These are phyloP conservation scores for Aphanomyces stellatus DNA, from an alignment of 352 stramenopile genomes.

Conservation along the genomic window DNA sequence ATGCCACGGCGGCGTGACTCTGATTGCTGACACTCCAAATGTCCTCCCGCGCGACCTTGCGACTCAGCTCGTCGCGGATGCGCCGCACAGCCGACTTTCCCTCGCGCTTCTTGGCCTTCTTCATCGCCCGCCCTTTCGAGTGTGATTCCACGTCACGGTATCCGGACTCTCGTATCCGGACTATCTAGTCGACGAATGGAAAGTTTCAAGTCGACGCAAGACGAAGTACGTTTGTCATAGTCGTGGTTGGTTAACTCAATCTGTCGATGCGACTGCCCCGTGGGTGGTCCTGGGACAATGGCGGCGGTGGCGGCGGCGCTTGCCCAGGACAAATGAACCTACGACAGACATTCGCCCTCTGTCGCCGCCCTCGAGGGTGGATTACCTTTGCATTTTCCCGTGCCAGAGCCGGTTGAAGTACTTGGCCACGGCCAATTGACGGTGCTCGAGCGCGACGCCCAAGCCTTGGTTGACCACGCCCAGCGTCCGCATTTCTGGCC, in stretches of 20 bases:
- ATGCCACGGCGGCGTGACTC: not conserved
- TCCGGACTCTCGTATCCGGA: too few relatives aligned
- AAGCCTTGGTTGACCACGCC: not conserved
- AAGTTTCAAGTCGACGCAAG: too few relatives aligned
- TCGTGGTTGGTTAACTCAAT: too few relatives aligned
- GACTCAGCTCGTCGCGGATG: slow-evolving; percentile 9
- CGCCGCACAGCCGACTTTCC: slow-evolving; percentile 13
- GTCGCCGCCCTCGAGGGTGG: too few relatives aligned
- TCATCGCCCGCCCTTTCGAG: not conserved
- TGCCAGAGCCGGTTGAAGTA: slow-evolving; percentile 5
- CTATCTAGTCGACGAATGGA: too few relatives aligned
- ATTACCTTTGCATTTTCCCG: slow-evolving; percentile 6
- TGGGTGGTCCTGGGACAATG: too few relatives aligned
- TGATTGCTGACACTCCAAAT: not conserved
- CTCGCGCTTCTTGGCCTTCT: not conserved
- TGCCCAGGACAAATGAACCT: too few relatives aligned
- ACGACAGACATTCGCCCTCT: too few relatives aligned
- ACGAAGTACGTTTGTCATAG: too few relatives aligned
- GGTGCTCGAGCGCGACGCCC: not conserved
- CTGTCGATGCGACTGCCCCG: too few relatives aligned
- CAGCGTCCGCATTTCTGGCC: not conserved
- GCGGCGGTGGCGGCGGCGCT: too few relatives aligned
- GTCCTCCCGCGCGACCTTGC: not conserved
- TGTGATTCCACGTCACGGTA: not conserved
- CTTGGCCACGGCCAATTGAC: not conserved